Conservation (phyloP, 495 filamentous ascomycete genomes). For the Podospora tetraspora region DNA sequence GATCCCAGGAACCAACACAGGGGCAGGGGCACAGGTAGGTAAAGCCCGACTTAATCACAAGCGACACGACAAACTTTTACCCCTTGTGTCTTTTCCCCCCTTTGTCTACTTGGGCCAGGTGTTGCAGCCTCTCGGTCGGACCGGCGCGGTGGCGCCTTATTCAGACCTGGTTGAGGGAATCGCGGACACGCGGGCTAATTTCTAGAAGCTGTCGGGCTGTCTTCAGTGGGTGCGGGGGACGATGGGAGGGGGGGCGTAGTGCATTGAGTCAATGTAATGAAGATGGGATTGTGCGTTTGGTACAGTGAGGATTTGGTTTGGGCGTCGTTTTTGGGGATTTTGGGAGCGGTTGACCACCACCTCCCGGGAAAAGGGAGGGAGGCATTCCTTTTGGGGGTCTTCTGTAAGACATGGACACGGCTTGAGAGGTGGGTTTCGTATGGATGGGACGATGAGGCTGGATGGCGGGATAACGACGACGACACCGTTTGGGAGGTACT, state of each 20-base stretch:
- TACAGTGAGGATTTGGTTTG: not conserved
- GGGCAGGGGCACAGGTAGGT: not conserved
- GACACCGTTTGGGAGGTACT: not conserved
- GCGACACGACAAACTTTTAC: not conserved
- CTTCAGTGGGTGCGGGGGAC: not conserved
- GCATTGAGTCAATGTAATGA: not conserved
- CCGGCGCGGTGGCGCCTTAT: not conserved
- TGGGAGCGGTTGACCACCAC: not conserved
- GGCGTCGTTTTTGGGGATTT: not conserved
- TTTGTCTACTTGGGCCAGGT: not conserved
- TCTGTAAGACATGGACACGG: not conserved
- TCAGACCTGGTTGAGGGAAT: not conserved
- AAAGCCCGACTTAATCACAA: not conserved
- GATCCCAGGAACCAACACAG: not conserved
- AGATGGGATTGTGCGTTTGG: not conserved
- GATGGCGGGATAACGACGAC: not conserved
- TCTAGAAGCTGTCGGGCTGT: not conserved
- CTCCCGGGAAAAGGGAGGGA: no score
- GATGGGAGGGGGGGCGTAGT: not conserved
- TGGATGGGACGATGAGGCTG: not conserved
- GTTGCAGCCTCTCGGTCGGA: not conserved
- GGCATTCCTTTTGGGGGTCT: not conserved
- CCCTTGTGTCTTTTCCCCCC: no score
- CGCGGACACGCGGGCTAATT: not conserved
- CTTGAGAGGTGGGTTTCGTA: not conserved